Percentiles rank a stretch among this genome's conserved stretches.
phyloP scores from a whole-genome alignment of 2,329 filamentous ascomycete genomes.

The Grosmannia huntii region DNA sequence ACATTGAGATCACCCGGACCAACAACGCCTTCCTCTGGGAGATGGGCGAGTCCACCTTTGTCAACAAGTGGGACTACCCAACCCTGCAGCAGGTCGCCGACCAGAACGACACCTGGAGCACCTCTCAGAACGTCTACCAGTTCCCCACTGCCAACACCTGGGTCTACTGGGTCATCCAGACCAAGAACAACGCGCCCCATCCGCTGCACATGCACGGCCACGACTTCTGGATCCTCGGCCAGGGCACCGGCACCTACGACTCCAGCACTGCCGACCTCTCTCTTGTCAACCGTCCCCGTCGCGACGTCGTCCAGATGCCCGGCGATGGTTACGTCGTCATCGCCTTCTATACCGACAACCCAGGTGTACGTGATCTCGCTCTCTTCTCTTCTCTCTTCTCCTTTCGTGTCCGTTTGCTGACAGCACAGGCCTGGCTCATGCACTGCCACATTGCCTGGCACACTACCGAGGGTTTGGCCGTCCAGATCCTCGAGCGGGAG shows the following conservation, averaged over 20 bases:
- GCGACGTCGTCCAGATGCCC: conserved; percentile 30
- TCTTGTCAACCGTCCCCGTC: conserved; percentile 25
- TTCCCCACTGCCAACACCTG: conserved; percentile 6
- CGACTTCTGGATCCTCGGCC: conserved; percentile 26
- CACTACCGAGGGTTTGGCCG: conserved; percentile 3
- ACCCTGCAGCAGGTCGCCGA: conserved; percentile 8
- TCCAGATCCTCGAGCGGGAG: conserved; percentile 5
- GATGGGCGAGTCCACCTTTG: conserved; percentile 13
- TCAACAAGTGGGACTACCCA: conserved; percentile 15
- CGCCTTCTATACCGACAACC: conserved; percentile 35
- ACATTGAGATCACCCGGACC: background rate
- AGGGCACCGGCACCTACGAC: conserved; percentile 9
- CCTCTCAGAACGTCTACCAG: conserved; percentile 6
- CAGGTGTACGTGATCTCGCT: conserved; percentile 18
- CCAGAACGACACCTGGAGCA: conserved; percentile 7
- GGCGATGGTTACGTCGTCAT: conserved; percentile 28
- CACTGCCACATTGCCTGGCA: conserved; percentile 48
- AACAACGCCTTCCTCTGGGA: conserved; percentile 14
- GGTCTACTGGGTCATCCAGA: conserved; percentile 11
- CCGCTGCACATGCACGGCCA: conserved; percentile 32
- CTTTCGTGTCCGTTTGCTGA: background rate
- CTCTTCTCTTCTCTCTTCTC: background rate
- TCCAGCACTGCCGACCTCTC: conserved; percentile 14
- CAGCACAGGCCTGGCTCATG: conserved; percentile 27
- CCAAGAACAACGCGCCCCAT: conserved; percentile 14